phyloP scores from a whole-genome alignment of 2,329 filamentous ascomycete species.

The Aspergillus spinulosporus region DNA sequence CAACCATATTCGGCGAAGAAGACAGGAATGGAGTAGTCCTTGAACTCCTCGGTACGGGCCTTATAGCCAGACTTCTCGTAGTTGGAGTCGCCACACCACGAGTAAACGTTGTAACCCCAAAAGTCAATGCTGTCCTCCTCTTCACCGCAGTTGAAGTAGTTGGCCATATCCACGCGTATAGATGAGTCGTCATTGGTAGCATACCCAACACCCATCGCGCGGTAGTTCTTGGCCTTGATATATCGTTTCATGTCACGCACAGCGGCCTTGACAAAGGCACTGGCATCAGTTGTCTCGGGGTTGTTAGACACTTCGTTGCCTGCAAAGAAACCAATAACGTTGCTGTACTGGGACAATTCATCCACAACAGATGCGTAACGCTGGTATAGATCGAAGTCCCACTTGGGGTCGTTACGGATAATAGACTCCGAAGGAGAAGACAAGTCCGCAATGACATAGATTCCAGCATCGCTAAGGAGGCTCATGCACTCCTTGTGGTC shows the following conservation, averaged over 20 bases:
- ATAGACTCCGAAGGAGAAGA: constrained; percentile 79
- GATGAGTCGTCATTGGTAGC: constrained; percentile 87
- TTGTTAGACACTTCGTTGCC: constrained; percentile 95
- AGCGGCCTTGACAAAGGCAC: constrained; percentile 93
- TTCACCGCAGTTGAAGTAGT: constrained; percentile 88
- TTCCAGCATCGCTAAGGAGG: constrained; percentile 74
- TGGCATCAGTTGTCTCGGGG: constrained; percentile 79
- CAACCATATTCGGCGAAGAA: constrained; percentile 99
- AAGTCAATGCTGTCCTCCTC: constrained; percentile 75
- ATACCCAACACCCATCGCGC: constrained; percentile 84
- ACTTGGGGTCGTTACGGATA: constrained; percentile 74
- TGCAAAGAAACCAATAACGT: constrained; percentile 93
- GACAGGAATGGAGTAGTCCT: constrained; percentile 82
- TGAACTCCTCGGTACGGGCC: constrained; percentile 79
- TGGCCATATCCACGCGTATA: constrained; percentile 76
- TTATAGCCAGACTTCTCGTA: constrained; percentile 77
- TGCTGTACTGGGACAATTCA: constrained; percentile 74
- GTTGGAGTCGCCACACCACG: constrained; percentile 86
- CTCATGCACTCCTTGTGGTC: constrained; percentile 84
- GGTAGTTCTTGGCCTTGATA: constrained; percentile 75
- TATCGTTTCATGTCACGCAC: constrained; percentile 93
- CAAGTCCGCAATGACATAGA: constrained; percentile 91
- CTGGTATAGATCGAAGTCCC: constrained; percentile 73
- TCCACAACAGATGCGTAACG: constrained; percentile 85
- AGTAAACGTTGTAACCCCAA: constrained; percentile 99